phyloP scores from a whole-genome alignment of 116 monocot genomes.

The Thalassia testudinum region DNA sequence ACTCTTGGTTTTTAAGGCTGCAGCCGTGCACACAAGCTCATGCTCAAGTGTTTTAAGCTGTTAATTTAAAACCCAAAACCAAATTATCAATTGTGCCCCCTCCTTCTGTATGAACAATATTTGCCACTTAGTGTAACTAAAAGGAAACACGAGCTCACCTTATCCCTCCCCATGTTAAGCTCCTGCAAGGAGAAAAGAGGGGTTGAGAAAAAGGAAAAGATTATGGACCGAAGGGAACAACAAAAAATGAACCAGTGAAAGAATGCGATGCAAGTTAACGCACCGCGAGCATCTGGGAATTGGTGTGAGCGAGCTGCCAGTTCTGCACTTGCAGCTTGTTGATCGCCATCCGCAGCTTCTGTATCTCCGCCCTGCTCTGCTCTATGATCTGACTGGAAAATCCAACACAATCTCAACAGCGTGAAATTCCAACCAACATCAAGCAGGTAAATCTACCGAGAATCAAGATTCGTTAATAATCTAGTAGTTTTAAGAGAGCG shows the following conservation, averaged over 20 bases:
- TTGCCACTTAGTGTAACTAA: neutral
- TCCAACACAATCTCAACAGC: too few relatives aligned
- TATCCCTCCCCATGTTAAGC: conserved; percentile 49
- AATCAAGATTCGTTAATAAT: conserved; percentile 1
- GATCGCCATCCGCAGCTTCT: conserved; percentile 25
- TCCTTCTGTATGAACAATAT: neutral
- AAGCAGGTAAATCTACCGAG: neutral
- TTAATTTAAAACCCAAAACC: neutral
- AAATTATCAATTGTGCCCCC: too few relatives aligned
- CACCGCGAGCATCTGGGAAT: conserved; percentile 46
- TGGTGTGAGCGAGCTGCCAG: conserved; percentile 56
- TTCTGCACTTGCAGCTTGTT: conserved; percentile 46
- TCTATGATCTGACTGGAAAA: conserved; percentile 35
- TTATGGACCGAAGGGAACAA: conserved; percentile 13
- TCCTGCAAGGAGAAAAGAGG: too few relatives aligned
- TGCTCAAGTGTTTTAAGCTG: conserved; percentile 24
- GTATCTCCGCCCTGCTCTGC: conserved; percentile 34
- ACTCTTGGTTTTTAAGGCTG: conserved; percentile 21
- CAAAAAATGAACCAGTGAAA: too few relatives aligned
- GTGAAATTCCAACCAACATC: neutral
- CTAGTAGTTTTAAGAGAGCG: neutral
- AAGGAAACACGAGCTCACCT: conserved; percentile 14
- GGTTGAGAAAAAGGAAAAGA: too few relatives aligned
- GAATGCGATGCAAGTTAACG: conserved; percentile 6
- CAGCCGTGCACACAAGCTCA: conserved; percentile 34